Evolutionary conservation across 2,329 filamentous ascomycete species (phyloP).

Genomic region (Coleophoma cylindrospora): DNA sequence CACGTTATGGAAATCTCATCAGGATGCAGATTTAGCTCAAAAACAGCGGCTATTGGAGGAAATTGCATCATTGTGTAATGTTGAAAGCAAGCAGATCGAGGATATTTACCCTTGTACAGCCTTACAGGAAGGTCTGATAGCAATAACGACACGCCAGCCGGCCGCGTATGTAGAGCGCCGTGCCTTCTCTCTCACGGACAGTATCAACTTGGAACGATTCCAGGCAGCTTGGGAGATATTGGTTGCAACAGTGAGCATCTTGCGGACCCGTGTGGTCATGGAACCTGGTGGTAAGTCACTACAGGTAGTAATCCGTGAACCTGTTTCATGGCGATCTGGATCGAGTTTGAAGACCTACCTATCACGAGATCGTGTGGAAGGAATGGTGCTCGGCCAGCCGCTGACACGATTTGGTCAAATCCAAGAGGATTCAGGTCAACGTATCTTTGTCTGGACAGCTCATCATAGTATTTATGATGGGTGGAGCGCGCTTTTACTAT

Average conservation of each 20-base stretch:
- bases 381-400: constrained; percentile 1
- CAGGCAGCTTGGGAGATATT: constrained; percentile 19
- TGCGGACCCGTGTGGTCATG: constrained; percentile 27
- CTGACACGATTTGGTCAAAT: constrained; percentile 5
- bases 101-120: constrained; percentile 36
- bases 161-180: constrained; percentile 30
- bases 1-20: not conserved
- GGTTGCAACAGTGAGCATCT: constrained; percentile 16
- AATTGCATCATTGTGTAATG: not conserved
- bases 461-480: constrained; percentile 13
- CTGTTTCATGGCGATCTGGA: constrained; percentile 1
- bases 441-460: constrained; percentile 8
- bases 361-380: constrained; percentile 1
- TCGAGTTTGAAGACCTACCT: constrained; percentile 7
- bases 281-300: not conserved
- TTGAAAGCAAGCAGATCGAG: constrained; percentile 7
- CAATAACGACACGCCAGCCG: constrained; percentile 26
- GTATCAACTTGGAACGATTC: constrained; percentile 14
- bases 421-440: not conserved
- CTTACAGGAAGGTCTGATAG: constrained; percentile 35
- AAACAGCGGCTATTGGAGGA: not conserved
- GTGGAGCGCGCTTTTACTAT: constrained; percentile 1
- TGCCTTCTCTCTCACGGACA: not conserved
- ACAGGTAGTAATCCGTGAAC: constrained; percentile 10
- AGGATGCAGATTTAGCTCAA: not conserved